A percentile compares a stretch with the other conserved stretches of the same genome.
These are phyloP conservation scores for Puccinia horiana DNA, from an alignment of 1,284 basidiomycete genomes.

Conservation along the genomic window DNA sequence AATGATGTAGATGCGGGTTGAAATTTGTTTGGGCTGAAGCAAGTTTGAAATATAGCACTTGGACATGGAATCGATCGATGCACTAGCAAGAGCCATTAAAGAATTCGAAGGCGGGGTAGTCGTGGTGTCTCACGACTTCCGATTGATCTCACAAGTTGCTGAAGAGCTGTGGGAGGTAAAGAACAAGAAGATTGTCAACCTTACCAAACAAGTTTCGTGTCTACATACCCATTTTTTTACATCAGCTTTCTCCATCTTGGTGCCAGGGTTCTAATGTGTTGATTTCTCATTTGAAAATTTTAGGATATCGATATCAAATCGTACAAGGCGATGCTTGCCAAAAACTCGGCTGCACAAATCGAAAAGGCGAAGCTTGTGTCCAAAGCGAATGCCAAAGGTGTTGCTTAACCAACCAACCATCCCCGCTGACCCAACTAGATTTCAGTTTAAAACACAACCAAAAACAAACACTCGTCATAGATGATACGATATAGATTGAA, in stretches of 20 bases:
- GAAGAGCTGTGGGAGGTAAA: constrained; percentile 99
- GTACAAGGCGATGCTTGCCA: constrained; percentile 75
- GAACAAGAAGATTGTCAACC: constrained; percentile 86
- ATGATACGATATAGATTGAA: no score
- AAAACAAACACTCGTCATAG: no score
- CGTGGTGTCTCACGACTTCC: constrained; percentile 96
- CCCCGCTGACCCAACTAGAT: no score
- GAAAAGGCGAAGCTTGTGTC: constrained; percentile 90
- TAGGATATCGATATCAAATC: constrained; percentile 71
- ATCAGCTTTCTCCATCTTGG: background rate
- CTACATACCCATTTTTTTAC: background rate
- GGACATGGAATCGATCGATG: constrained; percentile 94
- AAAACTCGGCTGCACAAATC: constrained; percentile 64
- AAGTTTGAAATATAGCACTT: constrained; percentile 50
- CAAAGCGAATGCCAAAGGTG: constrained; percentile 65
- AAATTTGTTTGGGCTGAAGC: background rate
- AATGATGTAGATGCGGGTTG: background rate
- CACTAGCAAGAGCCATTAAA: constrained; percentile 89
- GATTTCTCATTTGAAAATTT: background rate
- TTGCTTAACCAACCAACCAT: constrained; percentile 55
- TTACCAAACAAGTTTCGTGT: constrained; percentile 74
- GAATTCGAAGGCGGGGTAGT: constrained; percentile 96
- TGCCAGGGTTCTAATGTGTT: background rate
- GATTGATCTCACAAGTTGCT: constrained; percentile 89
- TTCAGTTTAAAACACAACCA: no score